Conservation (phyloP, 371 early-diverging fungal genomes). For the Rhizopus delemar region DNA sequence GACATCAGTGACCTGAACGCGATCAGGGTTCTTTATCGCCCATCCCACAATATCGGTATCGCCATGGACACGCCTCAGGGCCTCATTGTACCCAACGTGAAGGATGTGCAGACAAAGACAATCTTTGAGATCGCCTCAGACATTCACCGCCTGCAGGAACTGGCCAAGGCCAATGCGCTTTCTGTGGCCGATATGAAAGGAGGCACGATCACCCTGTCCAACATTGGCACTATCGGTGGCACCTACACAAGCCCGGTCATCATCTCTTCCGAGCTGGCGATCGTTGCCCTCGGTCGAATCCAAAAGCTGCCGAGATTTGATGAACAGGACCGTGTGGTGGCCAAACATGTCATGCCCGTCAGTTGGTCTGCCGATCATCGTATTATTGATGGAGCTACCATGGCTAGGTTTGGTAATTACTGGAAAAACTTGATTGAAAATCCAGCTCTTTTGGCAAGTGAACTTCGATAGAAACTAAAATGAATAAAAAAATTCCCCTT, state of each 20-base stretch:
- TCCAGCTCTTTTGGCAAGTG: slow-evolving; percentile 63
- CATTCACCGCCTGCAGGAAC: slow-evolving; percentile 74
- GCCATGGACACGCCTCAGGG: slow-evolving; percentile 98
- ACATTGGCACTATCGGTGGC: slow-evolving; percentile 95
- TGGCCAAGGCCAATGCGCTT: slow-evolving; percentile 69
- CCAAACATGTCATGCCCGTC: slow-evolving; percentile 73
- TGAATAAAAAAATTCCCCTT: not conserved
- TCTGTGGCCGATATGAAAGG: slow-evolving; percentile 73
- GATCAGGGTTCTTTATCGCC: slow-evolving; percentile 71
- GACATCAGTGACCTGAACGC: slow-evolving; percentile 45
- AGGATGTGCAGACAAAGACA: slow-evolving; percentile 86
- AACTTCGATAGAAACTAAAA: slow-evolving; percentile 39
- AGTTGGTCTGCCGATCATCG: slow-evolving; percentile 97
- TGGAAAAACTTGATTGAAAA: slow-evolving; percentile 91
- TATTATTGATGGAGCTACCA: slow-evolving; percentile 96
- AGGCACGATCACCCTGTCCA: slow-evolving; percentile 92
- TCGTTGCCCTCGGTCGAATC: slow-evolving; percentile 89
- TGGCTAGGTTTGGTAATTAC: slow-evolving; percentile 85
- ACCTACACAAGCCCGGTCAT: slow-evolving; percentile 89
- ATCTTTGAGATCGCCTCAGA: slow-evolving; percentile 91
- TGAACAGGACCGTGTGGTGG: slow-evolving; percentile 61
- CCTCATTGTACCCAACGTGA: slow-evolving; percentile 92
- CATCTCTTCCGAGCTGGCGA: slow-evolving; percentile 86
- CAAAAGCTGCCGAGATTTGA: slow-evolving; percentile 86
- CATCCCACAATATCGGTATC: slow-evolving; percentile 88